Conservation (phyloP, 2,329 filamentous ascomycete genomes). For the Calonectria multiphialidica region DNA sequence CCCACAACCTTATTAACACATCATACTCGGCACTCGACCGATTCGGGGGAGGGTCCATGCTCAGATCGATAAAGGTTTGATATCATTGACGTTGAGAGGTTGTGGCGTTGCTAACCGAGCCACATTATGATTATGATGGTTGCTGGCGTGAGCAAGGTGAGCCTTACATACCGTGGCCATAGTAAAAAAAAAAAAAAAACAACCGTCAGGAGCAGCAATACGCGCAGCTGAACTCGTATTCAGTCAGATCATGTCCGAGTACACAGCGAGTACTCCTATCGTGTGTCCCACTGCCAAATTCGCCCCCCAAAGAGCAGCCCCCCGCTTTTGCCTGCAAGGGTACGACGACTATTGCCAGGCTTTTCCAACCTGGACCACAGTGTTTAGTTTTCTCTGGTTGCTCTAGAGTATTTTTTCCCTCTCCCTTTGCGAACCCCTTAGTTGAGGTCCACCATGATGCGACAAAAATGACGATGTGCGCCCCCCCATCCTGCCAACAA, state of each 20-base stretch:
- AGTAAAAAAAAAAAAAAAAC: background rate
- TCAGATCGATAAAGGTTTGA: background rate
- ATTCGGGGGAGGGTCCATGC: background rate
- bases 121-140: background rate
- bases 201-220: no score
- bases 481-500: background rate
- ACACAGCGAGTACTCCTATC: background rate
- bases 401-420: background rate
- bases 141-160: background rate
- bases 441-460: background rate
- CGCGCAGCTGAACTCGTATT: background rate
- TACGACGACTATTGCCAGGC: no score
- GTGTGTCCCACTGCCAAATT: background rate
- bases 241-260: background rate
- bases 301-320: background rate
- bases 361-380: background rate
- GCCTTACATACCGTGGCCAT: background rate
- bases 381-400: background rate
- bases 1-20: constrained; percentile 16
- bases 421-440: background rate
- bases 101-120: background rate
- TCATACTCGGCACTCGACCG: background rate
- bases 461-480: background rate
- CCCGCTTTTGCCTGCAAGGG: background rate
- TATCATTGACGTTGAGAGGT: background rate